phyloP scores from a whole-genome alignment of 371 early-diverging fungal genomes.

The Racocetra persica region DNA sequence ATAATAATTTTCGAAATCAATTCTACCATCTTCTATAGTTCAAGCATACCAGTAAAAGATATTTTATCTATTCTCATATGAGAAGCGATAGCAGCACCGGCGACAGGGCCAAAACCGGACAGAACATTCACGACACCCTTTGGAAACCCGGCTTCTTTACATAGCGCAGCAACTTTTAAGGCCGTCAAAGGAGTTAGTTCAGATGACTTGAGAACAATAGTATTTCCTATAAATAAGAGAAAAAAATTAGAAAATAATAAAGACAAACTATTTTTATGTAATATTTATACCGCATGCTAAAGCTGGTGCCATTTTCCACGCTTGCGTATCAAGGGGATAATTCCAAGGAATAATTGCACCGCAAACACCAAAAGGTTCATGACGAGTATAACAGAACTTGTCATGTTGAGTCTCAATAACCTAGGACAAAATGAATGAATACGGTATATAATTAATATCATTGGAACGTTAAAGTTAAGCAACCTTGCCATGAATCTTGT shows the following conservation, averaged over 20 bases:
- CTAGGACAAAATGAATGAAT: background rate
- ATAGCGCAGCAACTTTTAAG: slow-evolving; percentile 56
- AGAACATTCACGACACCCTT: slow-evolving; percentile 80
- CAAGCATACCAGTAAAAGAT: slow-evolving; percentile 64
- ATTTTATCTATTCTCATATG: slow-evolving; percentile 65
- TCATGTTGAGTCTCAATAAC: slow-evolving; percentile 52
- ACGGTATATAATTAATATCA: too few relatives aligned
- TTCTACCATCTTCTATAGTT: slow-evolving; percentile 4
- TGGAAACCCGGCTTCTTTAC: slow-evolving; percentile 64
- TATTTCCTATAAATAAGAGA: slow-evolving; percentile 50
- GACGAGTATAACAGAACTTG: slow-evolving; percentile 69
- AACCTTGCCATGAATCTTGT: slow-evolving; percentile 73
- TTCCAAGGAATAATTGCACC: slow-evolving; percentile 86
- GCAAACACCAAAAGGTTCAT: slow-evolving; percentile 83
- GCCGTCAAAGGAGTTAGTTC: slow-evolving; percentile 70
- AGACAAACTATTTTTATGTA: background rate
- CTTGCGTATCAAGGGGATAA: slow-evolving; percentile 81
- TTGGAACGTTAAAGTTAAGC: too few relatives aligned
- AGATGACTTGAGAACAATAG: slow-evolving; percentile 70
- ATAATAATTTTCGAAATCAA: slow-evolving; percentile 32
- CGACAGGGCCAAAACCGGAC: slow-evolving; percentile 60
- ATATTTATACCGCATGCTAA: slow-evolving; percentile 12
- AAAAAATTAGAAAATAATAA: background rate
- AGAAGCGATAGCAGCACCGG: slow-evolving; percentile 59
- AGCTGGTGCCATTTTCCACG: slow-evolving; percentile 90